A percentile compares a stretch with the other conserved stretches of the same genome.
phyloP scores from a whole-genome alignment of 495 filamentous ascomycete species.

The Hypoxylon crocopeplum region DNA sequence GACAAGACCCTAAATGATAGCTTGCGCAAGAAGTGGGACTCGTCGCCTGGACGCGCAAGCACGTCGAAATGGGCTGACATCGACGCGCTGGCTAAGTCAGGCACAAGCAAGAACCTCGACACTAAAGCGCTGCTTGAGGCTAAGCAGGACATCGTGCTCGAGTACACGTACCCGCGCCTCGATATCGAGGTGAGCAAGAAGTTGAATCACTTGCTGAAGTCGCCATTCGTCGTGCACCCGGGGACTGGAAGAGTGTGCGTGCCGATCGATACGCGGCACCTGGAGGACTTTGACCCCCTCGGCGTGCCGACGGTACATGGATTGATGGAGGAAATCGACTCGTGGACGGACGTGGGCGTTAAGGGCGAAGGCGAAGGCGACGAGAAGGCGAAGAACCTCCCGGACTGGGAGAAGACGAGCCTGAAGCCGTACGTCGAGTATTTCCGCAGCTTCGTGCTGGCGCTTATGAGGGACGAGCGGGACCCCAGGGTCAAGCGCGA shows the following conservation, averaged over 20 bases:
- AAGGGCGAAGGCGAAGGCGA: conserved; percentile 43
- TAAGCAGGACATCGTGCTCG: conserved; percentile 92
- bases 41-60: conserved; percentile 75
- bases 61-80: conserved; percentile 92
- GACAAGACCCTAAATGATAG: conserved; percentile 75
- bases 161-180: conserved; percentile 97
- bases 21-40: conserved; percentile 88
- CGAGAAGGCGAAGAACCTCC: conserved; percentile 51
- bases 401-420: conserved; percentile 97
- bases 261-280: conserved; percentile 75
- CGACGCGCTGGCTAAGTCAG: conserved; percentile 77
- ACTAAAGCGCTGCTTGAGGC: conserved; percentile 74
- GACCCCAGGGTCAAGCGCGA: conserved; percentile 76
- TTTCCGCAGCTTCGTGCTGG: conserved; percentile 81
- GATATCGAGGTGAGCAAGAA: conserved; percentile 97
- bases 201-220: conserved; percentile 95
- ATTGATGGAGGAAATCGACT: conserved; percentile 81
- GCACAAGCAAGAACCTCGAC: conserved; percentile 70
- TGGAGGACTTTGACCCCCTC: conserved; percentile 86
- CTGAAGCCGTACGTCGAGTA: conserved; percentile 90
- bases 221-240: conserved; percentile 94
- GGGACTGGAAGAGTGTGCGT: conserved; percentile 94
- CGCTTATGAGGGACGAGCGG: conserved; percentile 81
- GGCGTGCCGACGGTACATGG: conserved; percentile 84
- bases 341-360: conserved; percentile 56